Conservation (phyloP, 2,329 filamentous ascomycete genomes). For the Exophiala dermatitidis region DNA sequence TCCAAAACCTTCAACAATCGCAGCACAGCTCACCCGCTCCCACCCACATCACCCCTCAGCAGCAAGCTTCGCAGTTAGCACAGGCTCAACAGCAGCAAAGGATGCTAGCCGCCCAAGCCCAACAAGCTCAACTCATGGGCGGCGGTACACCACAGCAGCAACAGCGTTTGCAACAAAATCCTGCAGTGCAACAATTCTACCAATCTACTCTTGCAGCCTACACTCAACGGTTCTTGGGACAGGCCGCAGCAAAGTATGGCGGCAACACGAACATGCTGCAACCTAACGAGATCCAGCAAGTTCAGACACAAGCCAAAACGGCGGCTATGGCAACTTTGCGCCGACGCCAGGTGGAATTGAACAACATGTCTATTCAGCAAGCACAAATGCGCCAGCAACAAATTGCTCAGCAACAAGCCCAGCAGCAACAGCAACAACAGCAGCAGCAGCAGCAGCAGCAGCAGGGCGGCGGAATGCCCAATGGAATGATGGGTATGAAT, state of each 20-base stretch:
- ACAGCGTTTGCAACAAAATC: constrained; percentile 19
- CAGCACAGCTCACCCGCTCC: constrained; percentile 21
- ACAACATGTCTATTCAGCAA: constrained; percentile 8
- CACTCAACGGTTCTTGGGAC: constrained; percentile 13
- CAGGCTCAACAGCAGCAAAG: constrained; percentile 23
- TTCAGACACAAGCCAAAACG: constrained; percentile 16
- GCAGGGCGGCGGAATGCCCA: constrained; percentile 17
- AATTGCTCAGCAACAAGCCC: constrained; percentile 13
- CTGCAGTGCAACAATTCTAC: constrained; percentile 17
- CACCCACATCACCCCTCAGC: constrained; percentile 24
- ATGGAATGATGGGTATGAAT: constrained; percentile 19
- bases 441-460: constrained; percentile 15
- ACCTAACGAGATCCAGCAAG: constrained; percentile 16
- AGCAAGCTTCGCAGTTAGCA: constrained; percentile 18
- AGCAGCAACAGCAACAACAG: constrained; percentile 11
- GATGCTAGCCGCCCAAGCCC: constrained; percentile 11
- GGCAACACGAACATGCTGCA: constrained; percentile 24
- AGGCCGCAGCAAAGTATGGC: constrained; percentile 22
- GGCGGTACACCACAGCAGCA: constrained; percentile 11
- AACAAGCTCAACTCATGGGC: constrained; percentile 21
- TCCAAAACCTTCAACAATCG: constrained; percentile 21
- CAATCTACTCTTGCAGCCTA: constrained; percentile 14
- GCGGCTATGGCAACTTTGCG: constrained; percentile 13
- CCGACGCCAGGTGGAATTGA: constrained; percentile 15
- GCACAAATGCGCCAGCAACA: constrained; percentile 9